Conservation (phyloP, 1,284 basidiomycete genomes). For the Ceratobasidium sp. region DNA sequence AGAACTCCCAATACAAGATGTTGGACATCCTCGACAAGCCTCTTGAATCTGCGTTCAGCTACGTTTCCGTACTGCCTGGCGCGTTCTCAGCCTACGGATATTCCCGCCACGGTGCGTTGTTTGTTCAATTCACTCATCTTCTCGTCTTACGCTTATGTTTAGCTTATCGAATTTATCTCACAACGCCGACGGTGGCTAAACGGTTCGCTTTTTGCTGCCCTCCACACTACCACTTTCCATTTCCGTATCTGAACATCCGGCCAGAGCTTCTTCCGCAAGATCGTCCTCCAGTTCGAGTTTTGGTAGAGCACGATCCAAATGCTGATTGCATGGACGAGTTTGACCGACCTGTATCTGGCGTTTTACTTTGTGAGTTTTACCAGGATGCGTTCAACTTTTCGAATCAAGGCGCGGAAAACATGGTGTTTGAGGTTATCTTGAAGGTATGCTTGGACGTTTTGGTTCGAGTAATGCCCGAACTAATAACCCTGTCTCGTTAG, state of each 20-base stretch:
- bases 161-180: conserved; percentile 88
- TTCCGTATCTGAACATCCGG: conserved; percentile 91
- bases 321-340: conserved; percentile 83
- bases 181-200: conserved; percentile 96
- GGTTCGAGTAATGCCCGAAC: too few species aligned
- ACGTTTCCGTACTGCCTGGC: conserved; percentile 92
- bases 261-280: conserved; percentile 85
- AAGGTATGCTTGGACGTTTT: conserved; percentile 62
- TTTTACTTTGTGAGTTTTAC: conserved; percentile 79
- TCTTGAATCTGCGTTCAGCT: conserved; percentile 78
- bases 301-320: conserved; percentile 76
- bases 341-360: conserved; percentile 84
- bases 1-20: conserved; percentile 87
- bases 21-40: conserved; percentile 93
- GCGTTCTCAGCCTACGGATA: conserved; percentile 93
- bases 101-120: conserved; percentile 70
- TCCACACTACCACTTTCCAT: conserved; percentile 87
- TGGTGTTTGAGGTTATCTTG: conserved; percentile 83
- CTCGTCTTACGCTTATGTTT: conserved; percentile 16
- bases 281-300: conserved; percentile 83
- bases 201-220: conserved; percentile 93
- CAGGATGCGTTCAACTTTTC: conserved; percentile 84
- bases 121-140: conserved; percentile 9
- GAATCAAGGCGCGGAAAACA: conserved; percentile 72
- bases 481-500: too few species aligned